These are phyloP conservation scores for Brettanomyces custersianus DNA, from an alignment of 805 yeast species.

Conservation along the genomic window DNA sequence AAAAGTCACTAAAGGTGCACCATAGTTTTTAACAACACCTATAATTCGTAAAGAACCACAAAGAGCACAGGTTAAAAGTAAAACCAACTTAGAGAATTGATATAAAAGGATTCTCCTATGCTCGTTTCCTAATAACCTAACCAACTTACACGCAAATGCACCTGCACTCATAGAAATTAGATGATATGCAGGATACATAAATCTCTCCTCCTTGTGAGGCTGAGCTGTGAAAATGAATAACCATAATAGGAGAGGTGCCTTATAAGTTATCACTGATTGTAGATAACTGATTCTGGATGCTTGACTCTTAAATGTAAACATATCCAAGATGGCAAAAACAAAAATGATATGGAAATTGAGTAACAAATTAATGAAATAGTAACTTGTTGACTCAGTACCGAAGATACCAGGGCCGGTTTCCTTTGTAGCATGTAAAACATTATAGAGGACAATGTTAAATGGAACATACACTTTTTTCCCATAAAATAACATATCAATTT, in stretches of 20 bases:
- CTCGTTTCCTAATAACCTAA: not conserved
- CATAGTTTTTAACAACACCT: slow-evolving; percentile 57
- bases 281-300: not conserved
- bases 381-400: slow-evolving; percentile 74
- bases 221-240: slow-evolving; percentile 53
- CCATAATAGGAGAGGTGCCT: slow-evolving; percentile 47
- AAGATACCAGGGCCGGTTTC: slow-evolving; percentile 83
- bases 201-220: slow-evolving; percentile 92
- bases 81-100: not conserved
- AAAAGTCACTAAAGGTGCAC: slow-evolving; percentile 63
- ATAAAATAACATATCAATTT: slow-evolving; percentile 57
- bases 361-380: slow-evolving; percentile 58
- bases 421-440: slow-evolving; percentile 60
- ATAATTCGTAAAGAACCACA: slow-evolving; percentile 43
- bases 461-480: slow-evolving; percentile 60
- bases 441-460: slow-evolving; percentile 72
- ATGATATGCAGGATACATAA: slow-evolving; percentile 78
- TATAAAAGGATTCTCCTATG: not conserved
- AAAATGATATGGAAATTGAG: slow-evolving; percentile 64
- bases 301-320: slow-evolving; percentile 11
- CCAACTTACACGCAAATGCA: slow-evolving; percentile 4
- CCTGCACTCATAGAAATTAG: slow-evolving; percentile 58
- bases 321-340: slow-evolving; percentile 32
- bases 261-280: slow-evolving; percentile 7
- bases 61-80: slow-evolving; percentile 13